Evolutionary conservation across 2,329 filamentous ascomycete genomes (phyloP).

Genomic region (Fusarium anthophilum): DNA sequence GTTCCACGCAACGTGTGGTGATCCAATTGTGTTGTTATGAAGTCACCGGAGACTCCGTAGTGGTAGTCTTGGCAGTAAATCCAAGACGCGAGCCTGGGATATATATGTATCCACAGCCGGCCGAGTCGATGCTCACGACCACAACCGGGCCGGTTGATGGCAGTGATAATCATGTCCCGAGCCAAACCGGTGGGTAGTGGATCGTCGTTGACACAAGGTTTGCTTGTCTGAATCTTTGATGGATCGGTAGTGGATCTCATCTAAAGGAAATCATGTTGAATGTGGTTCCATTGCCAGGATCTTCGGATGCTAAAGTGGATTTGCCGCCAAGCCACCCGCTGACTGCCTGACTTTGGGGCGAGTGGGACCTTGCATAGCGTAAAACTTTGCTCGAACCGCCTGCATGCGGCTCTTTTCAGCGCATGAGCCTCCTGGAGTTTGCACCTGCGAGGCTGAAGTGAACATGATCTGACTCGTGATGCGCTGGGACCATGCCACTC

Average conservation of each 20-base stretch:
- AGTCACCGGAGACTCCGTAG: constrained; percentile 31
- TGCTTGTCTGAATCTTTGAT: constrained; percentile 37
- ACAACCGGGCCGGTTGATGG: constrained; percentile 13
- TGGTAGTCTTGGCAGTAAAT: constrained; percentile 25
- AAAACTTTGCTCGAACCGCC: constrained; percentile 33
- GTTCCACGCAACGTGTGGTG: constrained; percentile 30
- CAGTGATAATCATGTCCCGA: constrained; percentile 3
- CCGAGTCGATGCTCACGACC: constrained; percentile 5
- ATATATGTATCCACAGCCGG: constrained; percentile 33
- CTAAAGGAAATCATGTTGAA: constrained; percentile 29
- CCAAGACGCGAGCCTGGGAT: constrained; percentile 17
- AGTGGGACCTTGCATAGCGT: constrained; percentile 22
- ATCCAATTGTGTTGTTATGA: constrained; percentile 24
- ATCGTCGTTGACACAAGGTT: constrained; percentile 45
- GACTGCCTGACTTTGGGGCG: constrained; percentile 5
- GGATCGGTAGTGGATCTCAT: constrained; percentile 41
- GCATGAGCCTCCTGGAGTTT: not conserved
- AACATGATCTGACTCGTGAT: constrained; percentile 10
- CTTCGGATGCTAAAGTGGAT: constrained; percentile 5
- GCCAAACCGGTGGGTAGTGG: constrained; percentile 31
- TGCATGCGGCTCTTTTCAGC: constrained; percentile 34
- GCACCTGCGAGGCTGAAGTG: constrained; percentile 1
- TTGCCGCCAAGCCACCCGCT: constrained; percentile 32
- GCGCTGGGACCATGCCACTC: constrained; percentile 21
- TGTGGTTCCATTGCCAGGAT: constrained; percentile 26